Percentiles rank a stretch among this genome's conserved stretches.
Conservation (phyloP, 2,329 filamentous ascomycete genomes). For the Colletotrichum sp. region DNA sequence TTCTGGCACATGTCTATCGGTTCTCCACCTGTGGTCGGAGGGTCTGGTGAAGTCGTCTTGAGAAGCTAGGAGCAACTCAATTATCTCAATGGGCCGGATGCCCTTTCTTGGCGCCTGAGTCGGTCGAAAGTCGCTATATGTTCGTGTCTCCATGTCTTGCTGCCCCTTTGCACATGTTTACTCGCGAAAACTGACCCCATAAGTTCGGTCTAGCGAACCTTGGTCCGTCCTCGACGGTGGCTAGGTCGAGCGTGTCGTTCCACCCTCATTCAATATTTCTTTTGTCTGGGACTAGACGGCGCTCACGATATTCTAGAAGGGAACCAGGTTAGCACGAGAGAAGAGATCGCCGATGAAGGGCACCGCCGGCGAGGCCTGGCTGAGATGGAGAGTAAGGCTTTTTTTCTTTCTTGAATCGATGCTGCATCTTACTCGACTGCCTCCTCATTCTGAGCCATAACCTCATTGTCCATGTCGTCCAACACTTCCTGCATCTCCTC, state of each 20-base stretch:
- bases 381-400: not conserved
- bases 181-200: not conserved
- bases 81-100: not conserved
- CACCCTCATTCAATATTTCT: not conserved
- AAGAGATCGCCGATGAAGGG: not conserved
- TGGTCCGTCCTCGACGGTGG: constrained; percentile 2
- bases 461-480: constrained; percentile 46
- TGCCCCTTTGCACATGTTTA: not conserved
- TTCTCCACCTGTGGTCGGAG: not conserved
- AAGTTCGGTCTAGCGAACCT: not conserved
- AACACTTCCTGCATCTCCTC: constrained; percentile 63
- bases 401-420: not conserved
- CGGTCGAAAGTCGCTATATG: not conserved
- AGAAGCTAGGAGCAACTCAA: not conserved
- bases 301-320: constrained; percentile 10
- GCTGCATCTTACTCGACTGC: constrained; percentile 5
- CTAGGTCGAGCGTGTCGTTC: not conserved
- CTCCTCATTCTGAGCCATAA: constrained; percentile 27
- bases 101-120: not conserved
- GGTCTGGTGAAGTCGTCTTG: not conserved
- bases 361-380: not conserved
- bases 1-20: not conserved
- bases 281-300: not conserved
- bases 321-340: not conserved
- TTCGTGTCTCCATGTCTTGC: not conserved